Percentiles rank a stretch among this genome's conserved stretches.
These are phyloP conservation scores for Coniosporium tulheliwenetii DNA, from an alignment of 2,329 filamentous ascomycete species.

Conservation along the genomic window DNA sequence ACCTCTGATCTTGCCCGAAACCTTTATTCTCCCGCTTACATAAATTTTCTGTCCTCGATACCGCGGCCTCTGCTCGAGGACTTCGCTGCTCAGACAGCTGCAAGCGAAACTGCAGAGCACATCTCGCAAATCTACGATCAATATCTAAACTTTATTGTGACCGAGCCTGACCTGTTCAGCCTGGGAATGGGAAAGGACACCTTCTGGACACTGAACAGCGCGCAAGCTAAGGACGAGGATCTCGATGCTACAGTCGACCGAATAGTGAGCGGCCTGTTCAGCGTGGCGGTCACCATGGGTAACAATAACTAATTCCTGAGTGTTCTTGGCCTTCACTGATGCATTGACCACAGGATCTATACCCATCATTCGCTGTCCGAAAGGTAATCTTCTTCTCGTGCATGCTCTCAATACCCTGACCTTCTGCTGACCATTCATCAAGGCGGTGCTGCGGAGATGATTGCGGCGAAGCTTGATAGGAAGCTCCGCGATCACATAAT, in stretches of 20 bases:
- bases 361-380: constrained; percentile 88
- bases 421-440: too few species aligned
- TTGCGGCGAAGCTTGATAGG: constrained; percentile 82
- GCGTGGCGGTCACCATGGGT: constrained; percentile 97
- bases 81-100: constrained; percentile 76
- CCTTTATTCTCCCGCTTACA: constrained; percentile 83
- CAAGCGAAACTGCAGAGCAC: constrained; percentile 70
- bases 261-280: constrained; percentile 93
- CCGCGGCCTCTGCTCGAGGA: constrained; percentile 84
- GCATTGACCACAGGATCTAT: constrained; percentile 49
- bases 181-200: constrained; percentile 84
- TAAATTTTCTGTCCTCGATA: constrained; percentile 94
- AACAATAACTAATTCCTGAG: constrained; percentile 6
- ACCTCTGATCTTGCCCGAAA: constrained; percentile 73
- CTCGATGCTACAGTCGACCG: constrained; percentile 76
- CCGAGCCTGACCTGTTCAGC: constrained; percentile 89
- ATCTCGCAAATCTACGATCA: constrained; percentile 92
- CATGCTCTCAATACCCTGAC: too few species aligned
- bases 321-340: background rate
- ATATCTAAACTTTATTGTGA: constrained; percentile 93
- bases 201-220: constrained; percentile 94
- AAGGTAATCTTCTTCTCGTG: constrained; percentile 31
- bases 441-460: constrained; percentile 73
- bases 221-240: constrained; percentile 76
- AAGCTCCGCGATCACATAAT: constrained; percentile 93